Evolutionary conservation across 2,329 filamentous ascomycete genomes (phyloP).

Genomic region (Phialophora expanda): DNA sequence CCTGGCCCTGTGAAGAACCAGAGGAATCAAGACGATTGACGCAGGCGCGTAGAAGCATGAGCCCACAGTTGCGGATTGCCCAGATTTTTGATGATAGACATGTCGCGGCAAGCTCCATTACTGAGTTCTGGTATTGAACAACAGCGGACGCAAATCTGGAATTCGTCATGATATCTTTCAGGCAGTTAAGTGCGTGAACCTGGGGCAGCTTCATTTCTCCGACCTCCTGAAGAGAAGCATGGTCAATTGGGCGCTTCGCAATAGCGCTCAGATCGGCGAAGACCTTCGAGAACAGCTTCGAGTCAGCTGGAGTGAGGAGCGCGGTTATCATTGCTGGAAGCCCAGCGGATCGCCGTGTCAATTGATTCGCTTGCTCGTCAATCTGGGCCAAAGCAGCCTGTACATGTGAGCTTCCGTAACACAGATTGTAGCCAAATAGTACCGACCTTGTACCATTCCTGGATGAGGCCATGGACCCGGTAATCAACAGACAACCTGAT

Average conservation of each 20-base stretch:
- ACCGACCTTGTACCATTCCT: conserved; percentile 72
- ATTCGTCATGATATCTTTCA: conserved; percentile 90
- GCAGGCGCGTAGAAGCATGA: conserved; percentile 85
- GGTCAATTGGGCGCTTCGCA: conserved; percentile 17
- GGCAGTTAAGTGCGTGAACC: conserved; percentile 91
- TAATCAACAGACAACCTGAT: conserved; percentile 59
- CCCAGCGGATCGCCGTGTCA: conserved; percentile 87
- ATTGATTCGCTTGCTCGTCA: conserved; percentile 73
- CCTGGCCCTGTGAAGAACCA: neutral
- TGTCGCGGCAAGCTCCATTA: conserved; percentile 77
- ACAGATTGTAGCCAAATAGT: neutral
- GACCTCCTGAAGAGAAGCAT: conserved; percentile 38
- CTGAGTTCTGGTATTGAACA: conserved; percentile 73
- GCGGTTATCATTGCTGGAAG: conserved; percentile 86
- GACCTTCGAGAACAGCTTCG: conserved; percentile 65
- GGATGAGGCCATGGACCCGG: conserved; percentile 57
- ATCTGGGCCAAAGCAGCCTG: conserved; percentile 73
- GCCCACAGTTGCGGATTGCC: conserved; percentile 91
- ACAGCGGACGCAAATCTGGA: conserved; percentile 74
- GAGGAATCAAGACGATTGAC: conserved; percentile 44
- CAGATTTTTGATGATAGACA: conserved; percentile 83
- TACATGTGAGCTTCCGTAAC: conserved; percentile 1
- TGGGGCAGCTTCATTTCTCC: conserved; percentile 72
- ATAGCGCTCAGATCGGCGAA: conserved; percentile 54
- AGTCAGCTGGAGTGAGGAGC: conserved; percentile 70